Evolutionary conservation across 176 grass and related monocot genomes (phyloP).

Genomic region (Tillandsia leiboldiana): DNA sequence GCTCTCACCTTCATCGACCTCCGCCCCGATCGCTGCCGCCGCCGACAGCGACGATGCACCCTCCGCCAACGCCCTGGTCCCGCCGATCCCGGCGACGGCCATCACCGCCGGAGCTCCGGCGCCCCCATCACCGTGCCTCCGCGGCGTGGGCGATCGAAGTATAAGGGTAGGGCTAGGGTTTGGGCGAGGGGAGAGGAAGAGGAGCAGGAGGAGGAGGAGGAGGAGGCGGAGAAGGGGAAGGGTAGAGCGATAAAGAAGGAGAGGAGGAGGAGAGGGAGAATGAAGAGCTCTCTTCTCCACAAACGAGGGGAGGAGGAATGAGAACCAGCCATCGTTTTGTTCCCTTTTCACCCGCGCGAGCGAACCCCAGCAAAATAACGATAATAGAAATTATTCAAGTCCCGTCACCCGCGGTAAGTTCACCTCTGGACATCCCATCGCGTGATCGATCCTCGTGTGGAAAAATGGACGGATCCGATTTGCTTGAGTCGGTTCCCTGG

Average conservation of each 20-base stretch:
- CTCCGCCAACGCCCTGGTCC: conserved; percentile 15
- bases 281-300: conserved; percentile 24
- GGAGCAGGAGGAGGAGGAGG: not conserved
- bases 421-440: not conserved
- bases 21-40: conserved; percentile 27
- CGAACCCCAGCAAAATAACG: not conserved
- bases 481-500: no score
- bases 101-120: conserved; percentile 27
- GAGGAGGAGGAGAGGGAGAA: not conserved
- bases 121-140: conserved; percentile 13
- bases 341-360: conserved; percentile 39
- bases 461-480: no score
- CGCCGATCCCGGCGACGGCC: conserved; percentile 28
- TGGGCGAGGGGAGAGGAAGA: not conserved
- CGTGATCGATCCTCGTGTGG: not conserved
- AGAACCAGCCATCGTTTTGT: conserved; percentile 62
- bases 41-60: not conserved
- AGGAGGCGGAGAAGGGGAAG: not conserved
- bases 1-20: conserved; percentile 51
- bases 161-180: not conserved
- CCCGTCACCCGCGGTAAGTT: not conserved
- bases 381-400: not conserved
- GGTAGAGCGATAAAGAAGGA: not conserved
- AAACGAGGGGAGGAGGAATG: conserved; percentile 31
- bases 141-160: conserved; percentile 14